Percentiles rank a stretch among this genome's conserved stretches.
These are phyloP conservation scores for Eucalyptus cloeziana DNA, from an alignment of 345 rosid genomes.

Conservation along the genomic window DNA sequence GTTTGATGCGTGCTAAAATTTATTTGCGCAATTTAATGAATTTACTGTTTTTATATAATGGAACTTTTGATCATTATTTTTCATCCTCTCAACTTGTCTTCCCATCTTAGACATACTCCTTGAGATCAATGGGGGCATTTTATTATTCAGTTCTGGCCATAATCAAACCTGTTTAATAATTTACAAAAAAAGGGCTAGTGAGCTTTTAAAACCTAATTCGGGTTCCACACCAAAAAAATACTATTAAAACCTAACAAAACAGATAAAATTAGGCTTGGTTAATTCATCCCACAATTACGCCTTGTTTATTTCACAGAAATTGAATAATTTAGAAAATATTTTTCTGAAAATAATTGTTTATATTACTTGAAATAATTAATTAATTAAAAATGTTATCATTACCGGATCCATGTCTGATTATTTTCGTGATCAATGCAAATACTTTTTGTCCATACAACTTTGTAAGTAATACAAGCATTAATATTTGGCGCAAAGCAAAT, in stretches of 20 bases:
- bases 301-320: too few relatives aligned
- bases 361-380: too few relatives aligned
- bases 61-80: background rate
- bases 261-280: background rate
- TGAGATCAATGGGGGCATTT: background rate
- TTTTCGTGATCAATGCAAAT: background rate
- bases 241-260: background rate
- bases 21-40: background rate
- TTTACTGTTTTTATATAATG: background rate
- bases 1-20: background rate
- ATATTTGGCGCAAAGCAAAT: too few relatives aligned
- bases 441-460: rapidly evolving
- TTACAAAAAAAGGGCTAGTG: background rate
- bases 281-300: background rate
- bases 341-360: rapidly evolving
- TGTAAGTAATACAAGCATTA: background rate
- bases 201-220: background rate
- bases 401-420: background rate
- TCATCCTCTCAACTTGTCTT: too few relatives aligned
- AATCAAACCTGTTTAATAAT: background rate
- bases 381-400: too few relatives aligned
- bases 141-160: background rate
- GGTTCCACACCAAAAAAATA: background rate
- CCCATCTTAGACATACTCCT: background rate
- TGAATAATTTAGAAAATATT: too few relatives aligned